Evolutionary conservation across 768 basidiomycete genomes (phyloP).

Genomic region (Boletus rex-veris): DNA sequence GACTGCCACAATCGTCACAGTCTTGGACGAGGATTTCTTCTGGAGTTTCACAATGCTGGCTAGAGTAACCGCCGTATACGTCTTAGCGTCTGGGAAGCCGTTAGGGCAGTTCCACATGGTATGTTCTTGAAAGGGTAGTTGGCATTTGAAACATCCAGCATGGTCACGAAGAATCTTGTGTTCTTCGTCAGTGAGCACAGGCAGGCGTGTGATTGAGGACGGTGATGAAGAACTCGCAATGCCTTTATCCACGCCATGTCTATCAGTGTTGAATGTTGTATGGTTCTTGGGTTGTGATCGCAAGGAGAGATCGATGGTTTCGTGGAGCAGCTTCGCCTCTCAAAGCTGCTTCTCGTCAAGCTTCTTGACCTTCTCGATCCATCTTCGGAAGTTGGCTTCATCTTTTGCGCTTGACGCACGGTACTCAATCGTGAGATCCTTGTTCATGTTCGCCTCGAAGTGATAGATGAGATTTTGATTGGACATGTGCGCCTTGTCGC

Average conservation of each 20-base stretch:
- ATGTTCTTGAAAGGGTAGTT: background rate
- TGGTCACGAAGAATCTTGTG: slow-evolving; percentile 6
- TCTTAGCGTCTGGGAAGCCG: slow-evolving; percentile 13
- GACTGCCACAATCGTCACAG: no score
- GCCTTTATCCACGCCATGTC: no score
- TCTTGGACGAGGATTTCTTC: no score
- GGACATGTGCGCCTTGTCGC: background rate
- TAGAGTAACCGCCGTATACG: slow-evolving; percentile 11
- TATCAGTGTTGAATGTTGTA: no score
- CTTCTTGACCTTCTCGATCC: background rate
- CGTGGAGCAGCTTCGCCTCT: background rate
- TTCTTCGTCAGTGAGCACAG: slow-evolving; percentile 9
- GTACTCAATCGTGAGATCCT: background rate
- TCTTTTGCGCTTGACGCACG: background rate
- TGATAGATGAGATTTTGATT: background rate
- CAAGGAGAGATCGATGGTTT: background rate
- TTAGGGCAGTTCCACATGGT: slow-evolving; percentile 14
- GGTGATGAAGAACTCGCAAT: no score
- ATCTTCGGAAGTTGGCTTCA: background rate
- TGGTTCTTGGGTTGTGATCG: background rate
- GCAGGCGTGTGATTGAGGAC: background rate
- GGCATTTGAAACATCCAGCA: slow-evolving; percentile 28
- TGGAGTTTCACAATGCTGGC: no score
- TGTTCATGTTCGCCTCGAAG: background rate
- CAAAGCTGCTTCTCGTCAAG: background rate